Percentiles rank a stretch among this genome's conserved stretches.
These are phyloP conservation scores for Venturia effusa DNA, from an alignment of 2,329 filamentous ascomycete genomes.

Conservation along the genomic window DNA sequence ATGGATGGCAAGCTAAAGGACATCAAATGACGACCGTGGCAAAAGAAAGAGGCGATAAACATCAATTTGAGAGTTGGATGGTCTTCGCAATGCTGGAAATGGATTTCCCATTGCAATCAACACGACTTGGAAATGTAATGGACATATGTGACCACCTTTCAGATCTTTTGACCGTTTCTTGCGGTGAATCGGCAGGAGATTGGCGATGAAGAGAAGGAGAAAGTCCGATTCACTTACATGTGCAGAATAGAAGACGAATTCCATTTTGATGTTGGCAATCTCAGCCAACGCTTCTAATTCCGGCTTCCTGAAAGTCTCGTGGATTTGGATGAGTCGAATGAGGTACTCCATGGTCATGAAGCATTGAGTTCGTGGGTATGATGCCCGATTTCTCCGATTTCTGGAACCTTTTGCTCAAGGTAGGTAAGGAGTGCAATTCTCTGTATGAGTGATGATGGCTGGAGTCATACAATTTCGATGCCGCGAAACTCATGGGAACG, in stretches of 20 bases:
- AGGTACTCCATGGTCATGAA: conserved; percentile 60
- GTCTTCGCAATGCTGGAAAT: neutral
- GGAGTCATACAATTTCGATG: neutral
- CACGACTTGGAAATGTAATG: neutral
- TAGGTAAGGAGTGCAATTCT: neutral
- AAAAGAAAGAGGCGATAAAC: neutral
- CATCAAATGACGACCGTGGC: no score
- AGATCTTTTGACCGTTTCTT: neutral
- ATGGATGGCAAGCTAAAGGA: no score
- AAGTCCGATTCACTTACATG: conserved; percentile 44
- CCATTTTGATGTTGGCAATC: conserved; percentile 54
- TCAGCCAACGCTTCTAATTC: conserved; percentile 74
- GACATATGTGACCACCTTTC: neutral
- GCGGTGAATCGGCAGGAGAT: no score
- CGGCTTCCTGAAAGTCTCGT: conserved; percentile 80
- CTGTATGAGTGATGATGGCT: neutral
- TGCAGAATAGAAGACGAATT: conserved; percentile 63
- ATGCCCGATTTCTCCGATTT: neutral
- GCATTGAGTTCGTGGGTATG: neutral
- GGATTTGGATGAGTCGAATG: conserved; percentile 77
- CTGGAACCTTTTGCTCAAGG: neutral
- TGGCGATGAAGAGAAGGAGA: neutral
- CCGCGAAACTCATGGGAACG: neutral
- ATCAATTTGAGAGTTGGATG: neutral
- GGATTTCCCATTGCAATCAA: neutral